Evolutionary conservation across 23 red algal species (phyloP).

Genomic region (Agarophyton chilense): DNA sequence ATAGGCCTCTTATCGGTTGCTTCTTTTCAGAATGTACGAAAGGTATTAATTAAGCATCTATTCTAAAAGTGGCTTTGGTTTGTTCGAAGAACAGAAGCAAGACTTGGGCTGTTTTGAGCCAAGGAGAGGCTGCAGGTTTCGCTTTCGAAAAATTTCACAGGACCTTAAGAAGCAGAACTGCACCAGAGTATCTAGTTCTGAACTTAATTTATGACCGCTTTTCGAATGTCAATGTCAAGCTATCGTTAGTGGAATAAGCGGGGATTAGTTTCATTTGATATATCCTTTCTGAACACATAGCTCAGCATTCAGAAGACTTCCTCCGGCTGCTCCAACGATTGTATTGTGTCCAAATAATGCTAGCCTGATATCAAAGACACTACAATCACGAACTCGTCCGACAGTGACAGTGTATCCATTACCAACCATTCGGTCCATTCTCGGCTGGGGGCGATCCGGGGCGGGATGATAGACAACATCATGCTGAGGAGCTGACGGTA

Average conservation of each 20-base stretch:
- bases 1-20: too few species aligned
- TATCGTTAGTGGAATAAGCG: background rate
- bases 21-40: too few species aligned
- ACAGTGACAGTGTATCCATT: slow-evolving; percentile 94
- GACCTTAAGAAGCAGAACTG: too few species aligned
- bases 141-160: too few species aligned
- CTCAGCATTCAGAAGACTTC: slow-evolving; percentile 92
- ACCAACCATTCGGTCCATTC: slow-evolving; percentile 91
- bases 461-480: slow-evolving; percentile 83
- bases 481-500: slow-evolving; percentile 86
- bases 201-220: background rate
- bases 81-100: too few species aligned
- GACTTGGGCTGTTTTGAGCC: too few species aligned
- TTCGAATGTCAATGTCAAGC: background rate
- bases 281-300: slow-evolving; percentile 78
- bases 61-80: too few species aligned
- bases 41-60: too few species aligned
- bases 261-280: slow-evolving; percentile 53
- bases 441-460: slow-evolving; percentile 88
- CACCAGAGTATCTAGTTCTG: too few species aligned
- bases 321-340: slow-evolving; percentile 94
- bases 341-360: slow-evolving; percentile 96
- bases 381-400: slow-evolving; percentile 88
- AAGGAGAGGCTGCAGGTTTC: too few species aligned
- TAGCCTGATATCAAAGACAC: slow-evolving; percentile 85